Base-by-base conservation (phyloP, 2,329 filamentous ascomycete genomes). In the Aureobasidium sp. region DNA sequence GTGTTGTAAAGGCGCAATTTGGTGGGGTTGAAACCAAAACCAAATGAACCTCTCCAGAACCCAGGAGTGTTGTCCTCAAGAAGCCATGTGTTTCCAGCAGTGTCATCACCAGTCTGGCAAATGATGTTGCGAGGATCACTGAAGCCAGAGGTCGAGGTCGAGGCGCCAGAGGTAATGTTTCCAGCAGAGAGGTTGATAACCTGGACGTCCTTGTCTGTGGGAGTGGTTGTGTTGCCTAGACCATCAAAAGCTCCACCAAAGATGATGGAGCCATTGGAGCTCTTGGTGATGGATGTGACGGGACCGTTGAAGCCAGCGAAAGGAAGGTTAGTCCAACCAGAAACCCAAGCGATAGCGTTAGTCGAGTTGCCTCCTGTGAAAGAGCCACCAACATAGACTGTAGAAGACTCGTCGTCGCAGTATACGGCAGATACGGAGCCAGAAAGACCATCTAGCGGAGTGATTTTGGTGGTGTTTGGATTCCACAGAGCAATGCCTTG, bases 231-330 rank as follows among this genome's bases (percentile, higher is more conserved):
- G 72, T 97, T 97, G 64, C 91, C 91, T 9, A 97, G 77, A 8
- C 91, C 91, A 63, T 90, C 92, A 71, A 99, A 99, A 62, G 84
- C 84, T 55, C 94, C 94, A 51, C 91, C 95, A 71, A 97, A 99
- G 61, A 97, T 84, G 66, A 99, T 89, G 71, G 95, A 89, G 9
- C 89, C 90, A 68, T 90, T 88, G 1, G 87, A 81, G 24, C 87
- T 84, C 76, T 90, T 92, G 56, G 86, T 82, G 67, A 99, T 97
- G 41, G 92, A 89, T 65, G 85, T 84, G 57, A 99, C 92, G 2
- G 90, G 90, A 29, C 92, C 92, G 75, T 97, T 97, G 77, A 99
- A 96, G 26, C 95, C 95, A 44, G 87, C 86, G 77, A 99, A 99
- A 2, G 93, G 88, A 62, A 99, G 77, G 69, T 90, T 88, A 24